Conservation (phyloP, 2,329 filamentous ascomycete species). For the Sporothrix globosa region DNA sequence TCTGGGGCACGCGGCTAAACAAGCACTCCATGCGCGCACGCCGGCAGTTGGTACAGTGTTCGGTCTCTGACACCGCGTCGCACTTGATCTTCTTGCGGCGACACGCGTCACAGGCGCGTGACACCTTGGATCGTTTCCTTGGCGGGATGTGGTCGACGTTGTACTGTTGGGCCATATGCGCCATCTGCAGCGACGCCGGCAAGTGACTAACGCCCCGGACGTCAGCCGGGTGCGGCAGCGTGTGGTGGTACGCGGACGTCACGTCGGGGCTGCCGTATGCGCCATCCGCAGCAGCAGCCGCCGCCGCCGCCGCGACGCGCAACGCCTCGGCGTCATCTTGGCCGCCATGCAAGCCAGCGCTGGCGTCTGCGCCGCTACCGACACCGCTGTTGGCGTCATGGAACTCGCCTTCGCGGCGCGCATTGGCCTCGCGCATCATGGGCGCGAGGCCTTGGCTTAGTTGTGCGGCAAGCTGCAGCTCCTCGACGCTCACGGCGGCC, state of each 20-base stretch:
- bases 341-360: conserved; percentile 33
- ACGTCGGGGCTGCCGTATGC: conserved; percentile 22
- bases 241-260: conserved; percentile 32
- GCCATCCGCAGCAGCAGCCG: not conserved
- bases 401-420: conserved; percentile 40
- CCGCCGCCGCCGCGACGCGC: conserved; percentile 5
- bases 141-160: conserved; percentile 63
- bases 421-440: conserved; percentile 54
- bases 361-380: conserved; percentile 14
- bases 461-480: conserved; percentile 62
- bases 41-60: conserved; percentile 79
- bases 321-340: conserved; percentile 33
- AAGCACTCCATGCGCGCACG: conserved; percentile 76
- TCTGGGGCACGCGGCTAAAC: conserved; percentile 86
- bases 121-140: conserved; percentile 82
- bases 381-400: conserved; percentile 22
- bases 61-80: conserved; percentile 74
- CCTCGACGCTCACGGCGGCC: conserved; percentile 54
- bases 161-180: conserved; percentile 52
- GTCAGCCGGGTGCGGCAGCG: conserved; percentile 34
- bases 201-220: conserved; percentile 40
- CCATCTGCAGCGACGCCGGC: conserved; percentile 44
- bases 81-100: conserved; percentile 89
- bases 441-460: conserved; percentile 59
- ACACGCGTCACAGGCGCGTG: conserved; percentile 86